These are phyloP conservation scores for Plasmodium gaboni DNA, from an alignment of 169 alveolate genomes.

Conservation along the genomic window DNA sequence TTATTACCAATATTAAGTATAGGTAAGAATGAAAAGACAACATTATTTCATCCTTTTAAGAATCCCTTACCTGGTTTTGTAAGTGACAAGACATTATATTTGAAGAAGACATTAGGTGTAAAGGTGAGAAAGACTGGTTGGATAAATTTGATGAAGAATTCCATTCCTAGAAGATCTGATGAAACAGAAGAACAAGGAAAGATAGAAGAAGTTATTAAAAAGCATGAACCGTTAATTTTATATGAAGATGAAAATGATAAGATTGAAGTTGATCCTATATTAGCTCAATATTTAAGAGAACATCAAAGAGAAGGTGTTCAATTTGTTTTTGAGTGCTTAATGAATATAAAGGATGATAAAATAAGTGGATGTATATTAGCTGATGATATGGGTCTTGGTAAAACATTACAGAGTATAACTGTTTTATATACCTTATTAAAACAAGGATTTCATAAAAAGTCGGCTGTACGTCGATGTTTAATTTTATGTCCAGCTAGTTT, in stretches of 20 bases:
- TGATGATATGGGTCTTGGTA: slow-evolving; percentile 95
- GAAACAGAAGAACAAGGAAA: slow-evolving; percentile 31
- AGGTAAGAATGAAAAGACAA: slow-evolving; percentile 66
- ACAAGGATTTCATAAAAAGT: slow-evolving; percentile 88
- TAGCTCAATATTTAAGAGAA: slow-evolving; percentile 85
- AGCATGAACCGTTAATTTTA: slow-evolving; percentile 36
- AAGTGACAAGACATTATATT: slow-evolving; percentile 29
- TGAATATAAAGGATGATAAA: slow-evolving; percentile 91
- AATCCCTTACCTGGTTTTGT: slow-evolving; percentile 71
- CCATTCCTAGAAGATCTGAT: slow-evolving; percentile 54
- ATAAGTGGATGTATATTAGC: slow-evolving; percentile 94
- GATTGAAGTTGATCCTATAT: slow-evolving; percentile 80
- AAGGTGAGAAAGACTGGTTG: slow-evolving; percentile 59
- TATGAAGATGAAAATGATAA: slow-evolving; percentile 54
- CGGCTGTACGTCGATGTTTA: slow-evolving; percentile 92
- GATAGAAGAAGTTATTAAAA: slow-evolving; percentile 24
- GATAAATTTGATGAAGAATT: slow-evolving; percentile 36
- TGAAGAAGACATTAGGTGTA: slow-evolving; percentile 49
- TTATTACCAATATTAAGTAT: slow-evolving; percentile 52
- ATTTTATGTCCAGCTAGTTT: slow-evolving; percentile 95
- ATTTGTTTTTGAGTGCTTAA: slow-evolving; percentile 92
- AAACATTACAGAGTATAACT: slow-evolving; percentile 92
- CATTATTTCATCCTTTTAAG: slow-evolving; percentile 53
- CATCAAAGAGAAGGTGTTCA: slow-evolving; percentile 93
- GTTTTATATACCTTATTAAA: slow-evolving; percentile 92